phyloP scores from a whole-genome alignment of 352 stramenopile genomes.

The Phytophthora ohioensis region DNA sequence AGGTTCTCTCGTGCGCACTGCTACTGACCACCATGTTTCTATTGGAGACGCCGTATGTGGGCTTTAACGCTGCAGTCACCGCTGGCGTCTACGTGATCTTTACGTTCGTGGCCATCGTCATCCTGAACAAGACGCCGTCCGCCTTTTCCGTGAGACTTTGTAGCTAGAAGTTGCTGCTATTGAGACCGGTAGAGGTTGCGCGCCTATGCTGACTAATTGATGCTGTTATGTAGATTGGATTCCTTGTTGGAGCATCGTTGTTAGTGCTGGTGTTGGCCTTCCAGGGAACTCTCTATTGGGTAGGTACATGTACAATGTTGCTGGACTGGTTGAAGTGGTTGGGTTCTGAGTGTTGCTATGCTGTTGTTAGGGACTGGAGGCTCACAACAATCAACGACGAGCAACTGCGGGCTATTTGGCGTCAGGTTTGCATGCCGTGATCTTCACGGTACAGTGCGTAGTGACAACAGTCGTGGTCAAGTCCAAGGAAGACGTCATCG shows the following conservation, averaged over 20 bases:
- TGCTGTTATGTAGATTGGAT: conserved; percentile 61
- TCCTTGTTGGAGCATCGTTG: conserved; percentile 73
- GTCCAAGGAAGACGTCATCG: conserved; percentile 86
- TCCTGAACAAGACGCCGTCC: conserved; percentile 84
- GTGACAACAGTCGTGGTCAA: conserved; percentile 74
- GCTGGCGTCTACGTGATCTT: conserved; percentile 68
- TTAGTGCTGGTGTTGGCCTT: conserved; percentile 77
- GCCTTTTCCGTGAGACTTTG: conserved; percentile 68
- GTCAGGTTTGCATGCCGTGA: conserved; percentile 55
- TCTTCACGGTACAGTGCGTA: conserved; percentile 69
- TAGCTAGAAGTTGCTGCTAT: not conserved
- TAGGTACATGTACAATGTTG: conserved; percentile 16
- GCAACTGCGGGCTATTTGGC: conserved; percentile 56
- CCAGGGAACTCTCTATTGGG: conserved; percentile 76
- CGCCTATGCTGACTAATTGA: not conserved
- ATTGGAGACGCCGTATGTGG: conserved; percentile 71
- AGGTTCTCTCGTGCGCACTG: conserved; percentile 70
- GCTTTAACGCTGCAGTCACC: conserved; percentile 75
- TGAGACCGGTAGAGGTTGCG: not conserved
- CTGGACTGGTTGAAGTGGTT: not conserved
- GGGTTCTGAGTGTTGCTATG: not conserved
- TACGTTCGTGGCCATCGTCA: conserved; percentile 78
- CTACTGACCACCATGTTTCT: conserved; percentile 79
- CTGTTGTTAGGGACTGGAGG: conserved; percentile 49
- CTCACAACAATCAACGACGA: conserved; percentile 39